Percentiles rank a stretch among this genome's conserved stretches.
phyloP scores from a whole-genome alignment of 2,329 filamentous ascomycete genomes.

The Colletotrichum sp. region DNA sequence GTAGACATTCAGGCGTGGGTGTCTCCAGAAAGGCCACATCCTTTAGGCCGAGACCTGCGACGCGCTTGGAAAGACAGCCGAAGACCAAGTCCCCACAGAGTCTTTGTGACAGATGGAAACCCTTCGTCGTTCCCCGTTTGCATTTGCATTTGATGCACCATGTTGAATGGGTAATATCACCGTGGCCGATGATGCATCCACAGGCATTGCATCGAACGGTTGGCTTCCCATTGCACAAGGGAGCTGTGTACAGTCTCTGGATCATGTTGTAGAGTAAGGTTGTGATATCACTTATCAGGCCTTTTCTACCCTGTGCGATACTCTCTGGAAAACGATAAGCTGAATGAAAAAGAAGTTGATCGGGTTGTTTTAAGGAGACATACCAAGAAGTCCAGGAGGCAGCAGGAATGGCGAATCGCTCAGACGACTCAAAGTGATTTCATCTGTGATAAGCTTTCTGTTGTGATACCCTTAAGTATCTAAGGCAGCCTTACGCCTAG shows the following conservation, averaged over 20 bases:
- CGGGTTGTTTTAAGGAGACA: accelerated
- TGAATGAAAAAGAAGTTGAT: not conserved
- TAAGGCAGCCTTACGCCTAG: too few relatives aligned
- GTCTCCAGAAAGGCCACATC: not conserved
- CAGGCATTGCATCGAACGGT: not conserved
- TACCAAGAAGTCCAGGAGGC: not conserved
- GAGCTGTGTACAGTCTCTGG: not conserved
- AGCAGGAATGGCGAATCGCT: not conserved
- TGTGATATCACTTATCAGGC: too few relatives aligned
- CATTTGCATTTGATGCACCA: not conserved
- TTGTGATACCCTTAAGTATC: too few relatives aligned
- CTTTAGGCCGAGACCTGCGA: not conserved
- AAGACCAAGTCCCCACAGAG: not conserved
- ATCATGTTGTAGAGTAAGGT: not conserved
- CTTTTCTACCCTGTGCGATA: not conserved
- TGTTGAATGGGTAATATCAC: not conserved
- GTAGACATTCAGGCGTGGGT: not conserved
- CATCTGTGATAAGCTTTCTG: not conserved
- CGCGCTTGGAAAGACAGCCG: not conserved
- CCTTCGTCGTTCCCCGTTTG: not conserved
- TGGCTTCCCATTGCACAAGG: not conserved
- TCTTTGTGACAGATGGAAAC: not conserved
- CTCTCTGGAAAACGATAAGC: not conserved
- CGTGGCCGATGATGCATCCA: not conserved
- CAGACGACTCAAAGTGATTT: not conserved